A percentile compares a stretch with the other conserved stretches of the same genome.
These are phyloP conservation scores for Coleophoma crateriformis DNA, from an alignment of 2,329 filamentous ascomycete genomes.

Conservation along the genomic window DNA sequence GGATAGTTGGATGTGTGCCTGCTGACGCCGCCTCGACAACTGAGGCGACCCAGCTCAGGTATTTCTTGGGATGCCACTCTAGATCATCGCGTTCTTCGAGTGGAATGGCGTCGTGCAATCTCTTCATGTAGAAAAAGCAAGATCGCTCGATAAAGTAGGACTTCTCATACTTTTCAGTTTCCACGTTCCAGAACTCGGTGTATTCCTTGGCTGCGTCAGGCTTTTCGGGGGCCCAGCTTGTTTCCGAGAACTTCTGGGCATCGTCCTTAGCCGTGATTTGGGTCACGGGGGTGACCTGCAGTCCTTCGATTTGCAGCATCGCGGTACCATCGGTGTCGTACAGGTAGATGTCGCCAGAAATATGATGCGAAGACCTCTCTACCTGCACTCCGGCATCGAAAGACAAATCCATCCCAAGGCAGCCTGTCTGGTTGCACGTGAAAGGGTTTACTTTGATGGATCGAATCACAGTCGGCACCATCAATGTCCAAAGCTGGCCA, in stretches of 20 bases:
- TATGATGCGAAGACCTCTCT: background rate
- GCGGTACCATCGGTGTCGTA: background rate
- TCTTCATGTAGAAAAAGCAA: background rate
- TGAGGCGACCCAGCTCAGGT: background rate
- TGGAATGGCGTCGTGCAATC: background rate
- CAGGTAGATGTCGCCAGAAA: background rate
- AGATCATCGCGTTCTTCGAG: background rate
- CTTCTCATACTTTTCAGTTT: background rate
- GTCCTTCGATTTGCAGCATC: background rate
- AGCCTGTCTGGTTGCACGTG: background rate
- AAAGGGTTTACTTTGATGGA: slow-evolving; percentile 2
- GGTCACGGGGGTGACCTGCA: background rate
- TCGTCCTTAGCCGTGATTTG: background rate
- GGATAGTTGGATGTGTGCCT: background rate
- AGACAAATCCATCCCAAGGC: background rate
- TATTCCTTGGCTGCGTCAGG: background rate
- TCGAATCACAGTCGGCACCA: slow-evolving; percentile 2
- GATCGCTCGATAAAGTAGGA: background rate
- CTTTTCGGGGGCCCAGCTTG: background rate
- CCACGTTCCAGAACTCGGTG: background rate
- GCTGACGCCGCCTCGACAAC: background rate
- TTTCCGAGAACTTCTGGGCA: background rate
- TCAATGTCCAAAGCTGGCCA: slow-evolving; percentile 2
- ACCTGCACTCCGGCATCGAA: background rate
- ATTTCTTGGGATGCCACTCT: background rate